Evolutionary conservation across 257 asterid species (phyloP), one percentile per base, ranked within the genome.

Genomic region (Orobanche coerulescens): DNA sequence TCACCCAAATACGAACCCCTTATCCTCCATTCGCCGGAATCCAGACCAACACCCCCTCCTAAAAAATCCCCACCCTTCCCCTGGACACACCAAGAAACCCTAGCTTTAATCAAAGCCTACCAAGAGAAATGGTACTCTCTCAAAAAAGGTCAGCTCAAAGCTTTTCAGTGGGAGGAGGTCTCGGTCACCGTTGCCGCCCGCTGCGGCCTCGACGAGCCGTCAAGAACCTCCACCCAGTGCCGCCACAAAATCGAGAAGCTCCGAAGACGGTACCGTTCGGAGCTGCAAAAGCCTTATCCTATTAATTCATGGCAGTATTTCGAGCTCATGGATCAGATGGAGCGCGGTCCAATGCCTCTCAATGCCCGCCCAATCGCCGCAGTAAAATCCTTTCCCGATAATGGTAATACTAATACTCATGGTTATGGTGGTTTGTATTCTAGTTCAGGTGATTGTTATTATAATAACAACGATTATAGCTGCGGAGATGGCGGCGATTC

Each of bases 241-340:
- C 94, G 98, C 71, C 98, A 91, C 78, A 91, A 91, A 71, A 85
- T 91, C 50, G 96, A 91, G 73, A 91, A 91, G 65, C 96, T 91
- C 20, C 77, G 98, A 12, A 91, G 88, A 62, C 76, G 96, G 5
- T 91, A 91, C 73, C 87, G 95, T 9, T 77, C 94, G 40, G 98
- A 88, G 68, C 67, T 76, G 42, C 70, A 62, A 20, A 91, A 87
- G 56, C 83, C 94, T 1, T 71, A 72, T 69, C 86, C 93, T 42
- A 71, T 1, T 26, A 23, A 81, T 69, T 80, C 90, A 2, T 91
- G 96, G 96, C 92, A 82, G 76, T 88, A 77, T 57, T 91, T 87
- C 61, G 84, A 85, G 62, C 78, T 83, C 69, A 88, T 91, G 95
- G 88, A 91, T 71, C 81, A 64, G 5, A 77, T 88, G 96, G 96